Percentiles rank a stretch among this genome's conserved stretches.
These are phyloP conservation scores for Pachysandra terminalis DNA, from an alignment of 164 flowering plant genomes.

Conservation along the genomic window DNA sequence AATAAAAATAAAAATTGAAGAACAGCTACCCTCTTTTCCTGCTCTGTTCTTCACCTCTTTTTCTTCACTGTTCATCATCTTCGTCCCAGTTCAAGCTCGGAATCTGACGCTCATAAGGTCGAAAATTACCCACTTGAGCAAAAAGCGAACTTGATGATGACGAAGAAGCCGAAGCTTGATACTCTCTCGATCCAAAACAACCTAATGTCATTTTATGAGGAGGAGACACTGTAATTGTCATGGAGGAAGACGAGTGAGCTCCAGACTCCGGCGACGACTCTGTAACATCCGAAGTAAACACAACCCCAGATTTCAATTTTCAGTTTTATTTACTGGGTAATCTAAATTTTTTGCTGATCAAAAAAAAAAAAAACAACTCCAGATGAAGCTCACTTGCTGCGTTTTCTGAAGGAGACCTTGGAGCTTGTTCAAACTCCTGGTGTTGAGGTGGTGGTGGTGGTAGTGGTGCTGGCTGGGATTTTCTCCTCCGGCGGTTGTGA, in stretches of 20 bases:
- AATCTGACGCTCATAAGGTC: constrained; percentile 6
- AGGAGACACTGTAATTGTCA: constrained; percentile 61
- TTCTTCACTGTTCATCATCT: not conserved
- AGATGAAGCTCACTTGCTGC: constrained; percentile 26
- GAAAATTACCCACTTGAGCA: constrained; percentile 19
- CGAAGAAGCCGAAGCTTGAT: constrained; percentile 26
- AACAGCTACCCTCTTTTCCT: not conserved
- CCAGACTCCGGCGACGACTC: constrained; percentile 74
- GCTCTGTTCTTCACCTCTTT: too few relatives aligned
- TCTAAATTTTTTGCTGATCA: not conserved
- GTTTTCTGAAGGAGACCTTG: constrained; percentile 29
- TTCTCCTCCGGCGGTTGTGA: constrained; percentile 66
- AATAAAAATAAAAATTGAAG: too few relatives aligned
- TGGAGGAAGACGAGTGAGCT: constrained; percentile 50
- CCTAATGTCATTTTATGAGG: constrained; percentile 53
- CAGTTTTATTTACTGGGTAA: not conserved
- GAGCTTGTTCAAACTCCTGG: constrained; percentile 22
- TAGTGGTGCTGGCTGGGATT: constrained; percentile 32
- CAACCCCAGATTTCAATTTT: not conserved
- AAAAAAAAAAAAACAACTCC: not conserved
- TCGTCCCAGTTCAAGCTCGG: constrained; percentile 7
- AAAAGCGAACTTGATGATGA: constrained; percentile 44
- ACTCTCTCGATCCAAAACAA: constrained; percentile 37
- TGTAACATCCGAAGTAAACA: constrained; percentile 12
- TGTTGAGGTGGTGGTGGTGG: constrained; percentile 26